Base-by-base conservation (phyloP, 2,329 filamentous ascomycete species). In the Trichoderma sp. region DNA sequence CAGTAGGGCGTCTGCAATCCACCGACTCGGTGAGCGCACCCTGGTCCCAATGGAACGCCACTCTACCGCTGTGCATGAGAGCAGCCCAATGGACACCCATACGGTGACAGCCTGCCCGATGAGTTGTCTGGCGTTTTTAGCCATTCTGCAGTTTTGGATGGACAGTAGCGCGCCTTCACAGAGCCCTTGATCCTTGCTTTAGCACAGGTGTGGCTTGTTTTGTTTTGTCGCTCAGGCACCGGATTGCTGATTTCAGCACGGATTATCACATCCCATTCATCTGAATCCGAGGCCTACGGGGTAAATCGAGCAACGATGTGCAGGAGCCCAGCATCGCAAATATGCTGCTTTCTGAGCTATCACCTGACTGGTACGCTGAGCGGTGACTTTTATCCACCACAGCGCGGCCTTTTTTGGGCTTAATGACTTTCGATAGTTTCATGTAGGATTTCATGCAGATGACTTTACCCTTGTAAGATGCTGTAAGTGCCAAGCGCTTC, bases 1-100 rank as follows among this genome's bases (percentile, higher is more conserved):
- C 62, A 63, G 60, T 63, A 55, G 33, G 47, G 60, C 43, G 49
- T 49, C 63, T 56, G 53, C 53, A 57, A 66, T 58, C 61, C 63
- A 66, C 63, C 63, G 63, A 66, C 35, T 66, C 63, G 63, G 63
- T 66, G 63, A 66, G 53, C 33, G n/a, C 16, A 47, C 61, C 63
- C 63, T 66, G 53, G 63, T 35, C 53, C n/a, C 11, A 49, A 57
- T 27, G 19, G 27, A 27, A 49, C 63, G 63, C 53, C 52, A 57
- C 62, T 24, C 16, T 35, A 5, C 24, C 27, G 19, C 16, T 7
- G 27, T 21, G 29, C 52, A 21, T 24, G 35, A 14, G 52, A n/a
- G 55, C 52, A 47, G 62, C 62, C 62, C 53, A 66, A 66, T 66
- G 62, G 63, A 53, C 63, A 58, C 43, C 63, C 63, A 58, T 47